Percentiles rank a stretch among this genome's conserved stretches.
Evolutionary conservation across 352 stramenopile genomes (phyloP).

Genomic region (Phytophthora meadii): DNA sequence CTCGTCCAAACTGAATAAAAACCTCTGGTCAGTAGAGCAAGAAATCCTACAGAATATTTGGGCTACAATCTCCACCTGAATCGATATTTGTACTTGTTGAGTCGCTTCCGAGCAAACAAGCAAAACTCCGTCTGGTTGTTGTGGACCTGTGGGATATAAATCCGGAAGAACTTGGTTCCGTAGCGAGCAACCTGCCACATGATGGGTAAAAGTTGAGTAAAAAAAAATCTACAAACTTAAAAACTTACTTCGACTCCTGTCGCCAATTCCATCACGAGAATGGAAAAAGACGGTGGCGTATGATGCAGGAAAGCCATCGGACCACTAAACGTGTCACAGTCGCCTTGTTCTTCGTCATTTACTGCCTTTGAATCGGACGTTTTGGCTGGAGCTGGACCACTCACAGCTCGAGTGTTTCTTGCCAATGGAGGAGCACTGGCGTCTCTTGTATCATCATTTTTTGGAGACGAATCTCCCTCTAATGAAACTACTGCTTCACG

Average conservation of each 20-base stretch:
- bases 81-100: conserved; percentile 80
- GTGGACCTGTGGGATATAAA: conserved; percentile 81
- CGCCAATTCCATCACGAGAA: conserved; percentile 78
- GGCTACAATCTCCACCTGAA: conserved; percentile 55
- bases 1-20: conserved; percentile 58
- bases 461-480: conserved; percentile 32
- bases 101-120: conserved; percentile 73
- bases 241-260: conserved; percentile 44
- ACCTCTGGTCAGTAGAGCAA: not conserved
- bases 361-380: conserved; percentile 28
- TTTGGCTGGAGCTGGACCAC: conserved; percentile 26
- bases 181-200: conserved; percentile 53
- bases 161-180: conserved; percentile 72
- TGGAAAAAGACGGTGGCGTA: conserved; percentile 48
- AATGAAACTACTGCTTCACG: conserved; percentile 34
- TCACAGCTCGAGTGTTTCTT: conserved; percentile 23
- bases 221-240: not conserved
- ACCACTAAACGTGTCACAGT: conserved; percentile 40
- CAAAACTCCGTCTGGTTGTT: conserved; percentile 76
- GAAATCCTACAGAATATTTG: too few species aligned
- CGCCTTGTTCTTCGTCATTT: conserved; percentile 41
- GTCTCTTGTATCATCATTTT: conserved; percentile 22
- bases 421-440: conserved; percentile 4
- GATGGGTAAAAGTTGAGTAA: not conserved
- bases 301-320: conserved; percentile 77